phyloP scores from a whole-genome alignment of 495 filamentous ascomycete species.

The Xylaria nigripes region DNA sequence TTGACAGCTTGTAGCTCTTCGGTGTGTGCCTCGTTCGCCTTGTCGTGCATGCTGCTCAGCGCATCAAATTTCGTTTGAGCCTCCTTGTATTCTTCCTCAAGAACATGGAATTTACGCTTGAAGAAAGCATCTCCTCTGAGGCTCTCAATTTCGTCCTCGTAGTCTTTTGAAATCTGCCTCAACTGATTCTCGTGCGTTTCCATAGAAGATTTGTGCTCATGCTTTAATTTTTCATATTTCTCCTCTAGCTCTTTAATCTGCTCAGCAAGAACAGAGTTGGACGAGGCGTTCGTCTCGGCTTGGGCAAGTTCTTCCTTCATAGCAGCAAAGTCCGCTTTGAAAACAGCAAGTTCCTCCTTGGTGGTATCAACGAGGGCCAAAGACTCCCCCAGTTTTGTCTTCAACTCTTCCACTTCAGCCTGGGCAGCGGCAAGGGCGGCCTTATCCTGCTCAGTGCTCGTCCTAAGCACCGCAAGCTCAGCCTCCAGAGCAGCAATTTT shows the following conservation, averaged over 20 bases:
- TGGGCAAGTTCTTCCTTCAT: conserved; percentile 32
- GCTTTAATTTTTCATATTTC: conserved; percentile 37
- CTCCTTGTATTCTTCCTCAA: conserved; percentile 41
- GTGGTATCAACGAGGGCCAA: conserved; percentile 24
- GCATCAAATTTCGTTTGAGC: conserved; percentile 24
- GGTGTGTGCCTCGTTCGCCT: conserved; percentile 28
- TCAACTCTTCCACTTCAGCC: conserved; percentile 29
- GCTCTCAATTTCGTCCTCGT: conserved; percentile 48
- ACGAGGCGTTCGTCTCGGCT: conserved; percentile 31
- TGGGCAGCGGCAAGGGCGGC: conserved; percentile 31
- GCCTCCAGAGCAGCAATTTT: conserved; percentile 33
- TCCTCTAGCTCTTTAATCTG: conserved; percentile 37
- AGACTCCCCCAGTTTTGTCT: conserved; percentile 29
- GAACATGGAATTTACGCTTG: conserved; percentile 44
- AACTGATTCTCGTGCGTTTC: conserved; percentile 44
- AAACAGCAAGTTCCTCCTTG: conserved; percentile 30
- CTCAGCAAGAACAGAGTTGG: conserved; percentile 31
- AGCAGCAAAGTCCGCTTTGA: conserved; percentile 31
- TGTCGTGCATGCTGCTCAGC: conserved; percentile 31
- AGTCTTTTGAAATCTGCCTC: conserved; percentile 43
- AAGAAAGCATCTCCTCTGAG: conserved; percentile 48
- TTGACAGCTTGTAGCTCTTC: conserved; percentile 33
- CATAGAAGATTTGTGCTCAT: conserved; percentile 35
- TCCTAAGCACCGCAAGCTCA: conserved; percentile 35
- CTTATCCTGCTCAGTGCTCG: conserved; percentile 32